phyloP scores from a whole-genome alignment of 2,329 filamentous ascomycete genomes.

The Mycogone perniciosa region DNA sequence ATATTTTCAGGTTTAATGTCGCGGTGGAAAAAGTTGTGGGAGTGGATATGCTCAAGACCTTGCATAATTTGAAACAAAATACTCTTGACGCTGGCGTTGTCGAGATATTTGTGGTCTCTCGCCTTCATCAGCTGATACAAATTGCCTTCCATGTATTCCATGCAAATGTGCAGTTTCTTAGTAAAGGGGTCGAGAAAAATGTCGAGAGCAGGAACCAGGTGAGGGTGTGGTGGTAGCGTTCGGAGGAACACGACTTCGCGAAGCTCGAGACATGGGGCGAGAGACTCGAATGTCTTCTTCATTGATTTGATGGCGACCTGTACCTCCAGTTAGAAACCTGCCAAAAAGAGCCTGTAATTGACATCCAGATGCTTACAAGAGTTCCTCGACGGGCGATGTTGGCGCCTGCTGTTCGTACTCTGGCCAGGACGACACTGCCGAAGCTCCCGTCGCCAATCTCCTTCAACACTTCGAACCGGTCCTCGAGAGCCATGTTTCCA shows the following conservation, averaged over 20 bases:
- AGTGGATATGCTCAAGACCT: slow-evolving; percentile 93
- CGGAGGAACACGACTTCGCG: slow-evolving; percentile 95
- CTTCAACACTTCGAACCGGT: slow-evolving; percentile 94
- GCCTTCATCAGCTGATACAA: slow-evolving; percentile 99
- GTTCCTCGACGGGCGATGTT: slow-evolving; percentile 84
- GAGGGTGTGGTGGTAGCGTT: slow-evolving; percentile 78
- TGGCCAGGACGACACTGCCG: slow-evolving; percentile 86
- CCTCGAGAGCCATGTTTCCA: slow-evolving; percentile 66
- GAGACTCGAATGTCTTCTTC: slow-evolving; percentile 98
- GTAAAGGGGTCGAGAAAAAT: slow-evolving; percentile 96
- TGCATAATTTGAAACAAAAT: slow-evolving; percentile 96
- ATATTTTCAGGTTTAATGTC: slow-evolving; percentile 99
- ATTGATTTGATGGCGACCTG: slow-evolving; percentile 99
- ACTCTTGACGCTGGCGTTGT: slow-evolving; percentile 90
- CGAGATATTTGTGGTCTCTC: slow-evolving; percentile 87
- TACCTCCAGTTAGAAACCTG: slow-evolving; percentile 14
- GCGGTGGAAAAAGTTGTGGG: slow-evolving; percentile 95
- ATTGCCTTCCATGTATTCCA: slow-evolving; percentile 99
- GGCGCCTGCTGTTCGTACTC: slow-evolving; percentile 84
- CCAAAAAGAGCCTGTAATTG: neutral
- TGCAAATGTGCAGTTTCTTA: slow-evolving; percentile 94
- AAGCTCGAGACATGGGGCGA: slow-evolving; percentile 82
- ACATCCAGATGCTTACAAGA: slow-evolving; percentile 61
- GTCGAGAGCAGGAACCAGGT: slow-evolving; percentile 94
- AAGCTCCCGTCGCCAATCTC: slow-evolving; percentile 99